These are phyloP conservation scores for Apiospora pterosperma DNA, from an alignment of 2,329 filamentous ascomycete species.

Conservation along the genomic window DNA sequence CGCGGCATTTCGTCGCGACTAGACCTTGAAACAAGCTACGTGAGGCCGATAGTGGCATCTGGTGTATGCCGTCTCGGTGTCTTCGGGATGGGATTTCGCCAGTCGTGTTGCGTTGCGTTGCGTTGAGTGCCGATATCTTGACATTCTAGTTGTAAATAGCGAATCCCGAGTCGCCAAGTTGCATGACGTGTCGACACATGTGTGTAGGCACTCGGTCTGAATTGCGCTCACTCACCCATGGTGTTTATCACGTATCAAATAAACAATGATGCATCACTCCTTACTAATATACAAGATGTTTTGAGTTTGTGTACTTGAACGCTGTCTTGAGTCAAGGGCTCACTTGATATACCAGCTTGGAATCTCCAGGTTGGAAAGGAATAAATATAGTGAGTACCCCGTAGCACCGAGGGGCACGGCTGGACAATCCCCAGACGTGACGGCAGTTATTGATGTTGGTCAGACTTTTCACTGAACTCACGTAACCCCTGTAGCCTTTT, in stretches of 20 bases:
- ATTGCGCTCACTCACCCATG: background rate
- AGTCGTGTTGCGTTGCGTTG: too few relatives aligned
- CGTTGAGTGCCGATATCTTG: background rate
- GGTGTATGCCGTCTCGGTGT: background rate
- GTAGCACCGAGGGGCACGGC: background rate
- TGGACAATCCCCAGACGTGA: background rate
- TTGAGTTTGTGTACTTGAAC: background rate
- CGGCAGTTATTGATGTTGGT: background rate
- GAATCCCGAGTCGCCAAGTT: background rate
- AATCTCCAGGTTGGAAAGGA: background rate
- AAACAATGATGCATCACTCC: background rate
- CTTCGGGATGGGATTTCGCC: background rate
- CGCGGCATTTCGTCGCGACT: background rate
- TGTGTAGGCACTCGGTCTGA: background rate
- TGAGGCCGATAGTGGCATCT: background rate
- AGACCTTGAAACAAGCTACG: background rate
- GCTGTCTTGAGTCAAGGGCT: background rate
- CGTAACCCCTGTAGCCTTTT: background rate
- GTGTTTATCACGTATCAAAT: background rate
- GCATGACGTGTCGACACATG: background rate
- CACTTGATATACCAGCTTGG: background rate
- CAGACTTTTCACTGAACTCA: background rate
- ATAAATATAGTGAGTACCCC: background rate
- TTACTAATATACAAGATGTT: background rate
- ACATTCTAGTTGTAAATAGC: background rate